Evolutionary conservation across 805 yeast species (phyloP), one percentile per base, ranked within the genome.

Genomic region (Saccharomycopsis microspora): DNA sequence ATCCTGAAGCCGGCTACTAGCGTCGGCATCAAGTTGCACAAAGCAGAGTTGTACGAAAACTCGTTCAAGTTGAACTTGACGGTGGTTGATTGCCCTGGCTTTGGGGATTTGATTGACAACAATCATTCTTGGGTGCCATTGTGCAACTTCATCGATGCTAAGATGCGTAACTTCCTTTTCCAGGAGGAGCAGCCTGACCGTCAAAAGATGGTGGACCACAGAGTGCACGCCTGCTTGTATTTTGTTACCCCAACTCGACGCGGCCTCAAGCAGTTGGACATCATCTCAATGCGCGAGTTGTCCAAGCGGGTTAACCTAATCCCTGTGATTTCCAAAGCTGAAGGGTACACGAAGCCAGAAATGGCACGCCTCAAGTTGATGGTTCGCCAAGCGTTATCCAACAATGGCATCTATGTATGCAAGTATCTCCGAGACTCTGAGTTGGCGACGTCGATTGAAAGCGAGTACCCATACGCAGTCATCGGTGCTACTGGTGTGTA

Each of bases 221-320:
- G 95, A 47, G 81, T 90, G 38, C 96, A 90, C 66, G 85, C 80
- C 35, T 87, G 96, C 60, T 62, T 90, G 41, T 90, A 87, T 66
- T 85, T 90, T 60, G 69, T 90, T 46, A 72, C 78, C 4, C 90
- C 95, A 0, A 70, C 80, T 4, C 78, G 80, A 39, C 74, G 71
- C 51, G 74, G 80, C 3, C 62, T 85, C 48, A 70, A 73, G 47
- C 76, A 82, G 5, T 66, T 82, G 46, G 96, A 89, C 62, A 71
- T 85, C 52, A 79, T 74, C 54, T 74, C 84, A 4, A 78, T 88
- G 85, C 76, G 75, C 62, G 78, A 76, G 52, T 70, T 89, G 31
- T 72, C 84, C 32, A 68, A 75, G 31, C 72, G 90, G 47, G 89
- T 83, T 39, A 88, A 86, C 58, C 70, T 89, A 53, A 77, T 88